Evolutionary conservation across 2,329 filamentous ascomycete species (phyloP), one percentile per base, ranked within the genome.

Genomic region (Paradendryphiella salina): DNA sequence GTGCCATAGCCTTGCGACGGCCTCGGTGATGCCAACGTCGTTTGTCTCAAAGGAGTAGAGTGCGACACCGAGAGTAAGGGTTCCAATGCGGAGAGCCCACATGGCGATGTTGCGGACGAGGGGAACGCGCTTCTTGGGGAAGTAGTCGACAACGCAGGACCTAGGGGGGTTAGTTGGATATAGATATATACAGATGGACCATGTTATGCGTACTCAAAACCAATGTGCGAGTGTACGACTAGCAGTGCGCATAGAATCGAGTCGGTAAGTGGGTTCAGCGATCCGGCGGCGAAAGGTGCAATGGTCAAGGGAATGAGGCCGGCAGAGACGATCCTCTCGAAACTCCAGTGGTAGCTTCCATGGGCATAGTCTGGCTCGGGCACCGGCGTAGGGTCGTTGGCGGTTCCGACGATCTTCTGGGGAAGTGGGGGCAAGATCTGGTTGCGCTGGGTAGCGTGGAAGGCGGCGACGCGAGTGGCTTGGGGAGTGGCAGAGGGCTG

Each of bases 41-140:
- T 96, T 97, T 26, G 94, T 99, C 85, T 99, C 94, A 68, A 97
- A 97, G 76, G 97, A 93, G 78, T 99, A 99, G 69, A 97, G 82
- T 50, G 92, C 92, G 60, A 96, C 82, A 42, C 89, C 91, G 57
- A 92, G 89, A 44, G 90, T 79, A 51, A 93, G 80, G 9, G 95
- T 96, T 53, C 84, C 86, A 37, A 81, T 77, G 69, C 92, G 91
- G 57, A 97, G 83, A 31, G 81, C 79, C 91, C 91, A 97, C 74
- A 82, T 84, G 72, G 86, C 80, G n/a, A 79, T 46, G 70, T 83
- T 85, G 72, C 84, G 84, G 54, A 83, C 76, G 60, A 81, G 84
- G 42, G 91, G 89, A 62, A 88, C 81, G 65, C 85, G 81, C 71
- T 82, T 81, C 60, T 75, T 77, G 61, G 93, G 93, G 66, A 99